Conservation (phyloP, 2,329 filamentous ascomycete genomes). For the Paraphoma chrysanthemicola region DNA sequence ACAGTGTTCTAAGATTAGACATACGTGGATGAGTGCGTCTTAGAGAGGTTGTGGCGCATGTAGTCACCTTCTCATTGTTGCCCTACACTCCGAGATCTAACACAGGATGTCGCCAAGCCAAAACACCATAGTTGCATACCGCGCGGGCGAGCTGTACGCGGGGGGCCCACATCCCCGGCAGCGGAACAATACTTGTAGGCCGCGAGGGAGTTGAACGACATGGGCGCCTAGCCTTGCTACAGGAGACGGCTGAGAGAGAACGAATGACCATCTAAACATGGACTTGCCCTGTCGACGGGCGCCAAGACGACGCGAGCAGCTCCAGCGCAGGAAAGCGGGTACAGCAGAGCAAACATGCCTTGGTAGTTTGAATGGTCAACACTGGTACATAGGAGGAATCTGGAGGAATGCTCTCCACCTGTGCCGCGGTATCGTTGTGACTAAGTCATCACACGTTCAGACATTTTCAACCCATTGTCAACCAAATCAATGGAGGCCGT, state of each 20-base stretch:
- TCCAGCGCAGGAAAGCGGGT: too few relatives aligned
- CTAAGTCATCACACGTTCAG: too few relatives aligned
- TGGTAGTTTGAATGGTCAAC: too few relatives aligned
- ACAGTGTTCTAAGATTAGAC: background rate
- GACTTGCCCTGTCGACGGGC: too few relatives aligned
- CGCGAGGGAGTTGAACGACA: background rate
- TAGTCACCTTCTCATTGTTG: constrained; percentile 16
- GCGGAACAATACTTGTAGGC: background rate
- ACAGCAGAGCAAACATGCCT: too few relatives aligned
- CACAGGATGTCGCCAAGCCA: background rate
- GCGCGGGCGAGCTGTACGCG: background rate
- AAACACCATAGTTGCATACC: too few relatives aligned
- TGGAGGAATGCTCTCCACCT: too few relatives aligned
- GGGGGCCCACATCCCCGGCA: background rate
- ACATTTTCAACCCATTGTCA: too few relatives aligned
- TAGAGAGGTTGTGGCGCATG: constrained; percentile 1
- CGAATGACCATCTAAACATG: background rate
- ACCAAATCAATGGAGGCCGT: too few relatives aligned
- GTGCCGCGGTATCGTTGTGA: too few relatives aligned
- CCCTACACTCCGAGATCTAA: constrained; percentile 27
- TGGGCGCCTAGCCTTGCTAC: background rate
- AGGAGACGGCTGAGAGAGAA: background rate
- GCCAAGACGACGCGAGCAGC: too few relatives aligned
- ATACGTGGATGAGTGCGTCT: background rate
- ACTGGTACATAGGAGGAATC: too few relatives aligned